These are phyloP conservation scores for Kwoniella sp. DNA, from an alignment of 768 basidiomycete genomes.

Conservation along the genomic window DNA sequence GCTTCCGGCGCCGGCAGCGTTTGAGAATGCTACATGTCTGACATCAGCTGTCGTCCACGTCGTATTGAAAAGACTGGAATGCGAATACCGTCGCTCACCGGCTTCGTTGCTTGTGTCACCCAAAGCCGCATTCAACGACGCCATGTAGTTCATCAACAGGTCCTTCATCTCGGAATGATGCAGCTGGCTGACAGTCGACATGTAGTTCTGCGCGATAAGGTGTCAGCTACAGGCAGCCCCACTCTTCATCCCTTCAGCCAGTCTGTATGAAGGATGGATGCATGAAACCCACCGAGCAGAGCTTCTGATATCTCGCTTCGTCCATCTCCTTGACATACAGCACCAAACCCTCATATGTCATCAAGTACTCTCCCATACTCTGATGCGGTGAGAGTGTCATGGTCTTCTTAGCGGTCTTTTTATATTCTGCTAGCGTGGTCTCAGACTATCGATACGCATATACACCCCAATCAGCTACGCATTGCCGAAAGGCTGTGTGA, in stretches of 20 bases:
- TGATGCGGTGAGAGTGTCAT: slow-evolving; percentile 65
- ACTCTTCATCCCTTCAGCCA: not conserved
- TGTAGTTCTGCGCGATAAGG: slow-evolving; percentile 71
- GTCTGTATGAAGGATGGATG: too few species aligned
- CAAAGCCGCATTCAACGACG: slow-evolving; percentile 66
- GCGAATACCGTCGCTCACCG: too few species aligned
- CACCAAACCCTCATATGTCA: slow-evolving; percentile 83
- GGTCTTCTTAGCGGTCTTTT: slow-evolving; percentile 48
- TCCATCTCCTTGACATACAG: slow-evolving; percentile 97
- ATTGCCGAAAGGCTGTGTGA: not conserved
- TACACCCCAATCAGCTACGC: not conserved
- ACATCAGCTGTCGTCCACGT: slow-evolving; percentile 7
- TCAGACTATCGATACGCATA: slow-evolving; percentile 47
- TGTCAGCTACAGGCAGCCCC: slow-evolving; percentile 3
- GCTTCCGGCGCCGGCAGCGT: slow-evolving; percentile 35
- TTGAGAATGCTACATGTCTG: slow-evolving; percentile 41
- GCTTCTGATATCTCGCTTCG: slow-evolving; percentile 77
- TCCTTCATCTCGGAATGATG: slow-evolving; percentile 80
- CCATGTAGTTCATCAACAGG: slow-evolving; percentile 65
- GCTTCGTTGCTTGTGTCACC: slow-evolving; percentile 74
- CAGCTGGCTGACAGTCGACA: slow-evolving; percentile 78
- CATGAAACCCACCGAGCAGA: slow-evolving; percentile 74
- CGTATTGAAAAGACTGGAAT: not conserved
- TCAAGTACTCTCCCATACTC: slow-evolving; percentile 77
- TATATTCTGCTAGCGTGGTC: slow-evolving; percentile 51